A percentile compares a stretch with the other conserved stretches of the same genome.
Conservation (phyloP, 805 yeast genomes). For the Hyphopichia homilentoma region DNA sequence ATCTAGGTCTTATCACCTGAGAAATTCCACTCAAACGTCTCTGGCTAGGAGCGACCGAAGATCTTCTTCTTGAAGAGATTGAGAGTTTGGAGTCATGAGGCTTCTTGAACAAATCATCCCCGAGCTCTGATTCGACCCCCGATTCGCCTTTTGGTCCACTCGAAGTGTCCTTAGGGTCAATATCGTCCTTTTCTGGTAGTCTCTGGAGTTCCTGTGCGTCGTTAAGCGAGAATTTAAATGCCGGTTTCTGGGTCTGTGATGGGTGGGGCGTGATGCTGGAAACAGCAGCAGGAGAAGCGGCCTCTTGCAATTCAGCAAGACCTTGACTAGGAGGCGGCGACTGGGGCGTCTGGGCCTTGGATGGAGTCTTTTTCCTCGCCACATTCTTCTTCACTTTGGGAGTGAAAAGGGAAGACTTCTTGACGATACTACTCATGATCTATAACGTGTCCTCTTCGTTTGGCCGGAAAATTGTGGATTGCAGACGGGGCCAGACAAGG, state of each 20-base stretch:
- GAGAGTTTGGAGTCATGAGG: slow-evolving; percentile 12
- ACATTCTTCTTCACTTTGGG: slow-evolving; percentile 45
- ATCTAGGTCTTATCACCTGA: slow-evolving; percentile 19
- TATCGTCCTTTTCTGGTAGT: slow-evolving; percentile 10
- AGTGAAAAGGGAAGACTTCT: slow-evolving; percentile 57
- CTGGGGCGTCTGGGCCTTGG: slow-evolving; percentile 1
- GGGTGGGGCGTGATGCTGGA: slow-evolving; percentile 4
- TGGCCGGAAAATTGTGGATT: no score
- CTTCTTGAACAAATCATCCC: slow-evolving; percentile 28
- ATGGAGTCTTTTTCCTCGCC: slow-evolving; percentile 13
- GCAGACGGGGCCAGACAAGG: no score
- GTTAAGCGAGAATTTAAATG: neutral
- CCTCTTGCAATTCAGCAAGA: no score
- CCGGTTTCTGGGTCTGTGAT: slow-evolving; percentile 6
- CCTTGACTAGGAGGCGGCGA: no score
- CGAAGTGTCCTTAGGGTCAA: slow-evolving; percentile 25
- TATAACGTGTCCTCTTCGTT: no score
- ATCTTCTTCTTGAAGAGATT: slow-evolving; percentile 15
- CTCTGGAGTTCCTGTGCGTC: slow-evolving; percentile 4
- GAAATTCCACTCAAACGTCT: slow-evolving; percentile 36
- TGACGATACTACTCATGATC: slow-evolving; percentile 45
- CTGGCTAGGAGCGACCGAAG: slow-evolving; percentile 26
- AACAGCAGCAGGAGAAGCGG: no score
- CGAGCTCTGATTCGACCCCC: slow-evolving; percentile 9
- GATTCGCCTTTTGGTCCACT: slow-evolving; percentile 7